phyloP scores from a whole-genome alignment of 495 filamentous ascomycete genomes.

The Trichoderma parareesei region DNA sequence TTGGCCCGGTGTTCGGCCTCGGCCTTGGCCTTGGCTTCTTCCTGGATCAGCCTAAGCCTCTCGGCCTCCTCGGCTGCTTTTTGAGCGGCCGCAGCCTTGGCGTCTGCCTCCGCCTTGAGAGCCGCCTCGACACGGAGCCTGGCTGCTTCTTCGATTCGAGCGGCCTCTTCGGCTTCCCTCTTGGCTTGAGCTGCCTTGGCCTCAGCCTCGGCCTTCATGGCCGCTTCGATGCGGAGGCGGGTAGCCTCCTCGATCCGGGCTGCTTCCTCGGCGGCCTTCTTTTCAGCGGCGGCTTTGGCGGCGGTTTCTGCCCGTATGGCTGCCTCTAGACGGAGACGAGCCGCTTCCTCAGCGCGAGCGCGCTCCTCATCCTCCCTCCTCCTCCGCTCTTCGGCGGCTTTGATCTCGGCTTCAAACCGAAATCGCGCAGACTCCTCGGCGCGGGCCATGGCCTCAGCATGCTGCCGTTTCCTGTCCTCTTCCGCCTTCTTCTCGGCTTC shows the following conservation, averaged over 20 bases:
- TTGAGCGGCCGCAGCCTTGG: slow-evolving; percentile 39
- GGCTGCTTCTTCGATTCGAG: slow-evolving; percentile 30
- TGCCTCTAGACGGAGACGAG: slow-evolving; percentile 21
- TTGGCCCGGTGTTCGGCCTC: slow-evolving; percentile 27
- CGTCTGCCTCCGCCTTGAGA: slow-evolving; percentile 29
- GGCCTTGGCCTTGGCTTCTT: slow-evolving; percentile 17
- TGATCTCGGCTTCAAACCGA: slow-evolving; percentile 23
- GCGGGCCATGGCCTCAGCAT: slow-evolving; percentile 27
- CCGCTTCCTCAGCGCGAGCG: slow-evolving; percentile 17
- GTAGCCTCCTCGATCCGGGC: slow-evolving; percentile 24
- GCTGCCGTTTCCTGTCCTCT: slow-evolving; percentile 28
- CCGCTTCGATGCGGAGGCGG: slow-evolving; percentile 26
- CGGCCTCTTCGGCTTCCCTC: slow-evolving; percentile 41
- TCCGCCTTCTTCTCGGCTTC: slow-evolving; percentile 27
- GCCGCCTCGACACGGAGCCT: slow-evolving; percentile 16
- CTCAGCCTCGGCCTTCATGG: slow-evolving; percentile 30
- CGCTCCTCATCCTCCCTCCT: slow-evolving; percentile 28
- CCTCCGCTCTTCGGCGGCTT: slow-evolving; percentile 26
- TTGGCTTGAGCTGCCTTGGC: slow-evolving; percentile 32
- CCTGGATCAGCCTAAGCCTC: slow-evolving; percentile 12
- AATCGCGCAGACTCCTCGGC: slow-evolving; percentile 30
- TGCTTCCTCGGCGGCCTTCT: slow-evolving; percentile 25
- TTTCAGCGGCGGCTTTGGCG: slow-evolving; percentile 25
- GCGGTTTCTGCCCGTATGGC: slow-evolving; percentile 14
- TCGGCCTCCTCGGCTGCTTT: slow-evolving; percentile 25